phyloP scores from a whole-genome alignment of 257 asterid species.

The Capsicum rhomboideum region DNA sequence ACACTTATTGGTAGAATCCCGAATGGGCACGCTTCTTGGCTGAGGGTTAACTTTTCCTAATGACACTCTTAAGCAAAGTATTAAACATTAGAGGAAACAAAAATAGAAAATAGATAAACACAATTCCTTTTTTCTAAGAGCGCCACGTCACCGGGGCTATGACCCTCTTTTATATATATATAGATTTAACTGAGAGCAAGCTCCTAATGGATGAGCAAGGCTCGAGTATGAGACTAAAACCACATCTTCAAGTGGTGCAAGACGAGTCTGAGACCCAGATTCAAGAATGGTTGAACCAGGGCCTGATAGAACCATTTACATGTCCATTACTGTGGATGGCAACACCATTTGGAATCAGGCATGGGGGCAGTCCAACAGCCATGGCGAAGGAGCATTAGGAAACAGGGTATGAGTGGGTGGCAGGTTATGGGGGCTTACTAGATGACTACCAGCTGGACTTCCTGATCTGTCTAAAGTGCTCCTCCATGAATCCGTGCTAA shows the following conservation, averaged over 20 bases:
- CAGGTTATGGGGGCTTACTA: constrained; percentile 50
- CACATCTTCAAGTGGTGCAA: constrained; percentile 1
- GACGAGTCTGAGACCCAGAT: not conserved
- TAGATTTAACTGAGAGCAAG: too few species aligned
- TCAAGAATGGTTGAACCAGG: constrained; percentile 78
- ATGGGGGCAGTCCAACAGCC: constrained; percentile 67
- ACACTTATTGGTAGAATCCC: too few species aligned
- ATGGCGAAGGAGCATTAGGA: constrained; percentile 55
- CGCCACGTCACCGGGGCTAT: too few species aligned
- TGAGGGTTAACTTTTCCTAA: too few species aligned
- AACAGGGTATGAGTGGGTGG: constrained; percentile 48
- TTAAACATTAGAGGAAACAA: too few species aligned
- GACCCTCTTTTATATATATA: too few species aligned
- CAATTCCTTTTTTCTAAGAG: too few species aligned
- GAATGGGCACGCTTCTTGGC: too few species aligned
- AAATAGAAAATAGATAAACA: too few species aligned
- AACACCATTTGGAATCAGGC: constrained; percentile 52
- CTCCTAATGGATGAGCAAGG: too few species aligned
- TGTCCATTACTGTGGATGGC: constrained; percentile 72
- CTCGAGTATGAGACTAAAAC: not conserved
- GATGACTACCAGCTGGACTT: constrained; percentile 52
- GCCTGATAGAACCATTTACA: constrained; percentile 52
- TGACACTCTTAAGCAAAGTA: too few species aligned
- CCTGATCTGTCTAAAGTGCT: constrained; percentile 90
- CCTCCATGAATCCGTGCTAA: constrained; percentile 86